A percentile compares a stretch with the other conserved stretches of the same genome.
Evolutionary conservation across 306 rosid genomes (phyloP).

Genomic region (Benincasa hispida): DNA sequence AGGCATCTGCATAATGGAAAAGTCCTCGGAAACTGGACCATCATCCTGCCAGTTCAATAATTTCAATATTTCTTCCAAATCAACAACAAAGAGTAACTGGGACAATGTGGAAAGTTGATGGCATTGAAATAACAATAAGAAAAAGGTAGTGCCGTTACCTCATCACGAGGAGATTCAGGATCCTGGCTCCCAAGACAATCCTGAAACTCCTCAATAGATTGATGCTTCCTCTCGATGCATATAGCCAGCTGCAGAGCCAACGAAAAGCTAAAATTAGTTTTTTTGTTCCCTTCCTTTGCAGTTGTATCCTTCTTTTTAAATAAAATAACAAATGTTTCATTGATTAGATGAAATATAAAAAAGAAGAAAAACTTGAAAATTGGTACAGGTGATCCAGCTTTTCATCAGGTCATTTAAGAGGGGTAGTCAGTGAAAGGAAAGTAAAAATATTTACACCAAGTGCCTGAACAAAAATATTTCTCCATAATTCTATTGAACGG

Average conservation of each 20-base stretch:
- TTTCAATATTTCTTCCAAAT: slow-evolving; percentile 14
- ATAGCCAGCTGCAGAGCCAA: slow-evolving; percentile 65
- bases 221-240: slow-evolving; percentile 70
- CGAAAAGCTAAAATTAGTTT: slow-evolving; percentile 6
- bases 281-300: not conserved
- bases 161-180: slow-evolving; percentile 35
- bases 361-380: not conserved
- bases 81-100: not conserved
- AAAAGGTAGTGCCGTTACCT: slow-evolving; percentile 31
- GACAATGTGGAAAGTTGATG: not conserved
- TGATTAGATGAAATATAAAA: not conserved
- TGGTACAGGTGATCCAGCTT: not conserved
- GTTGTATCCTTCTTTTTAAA: not conserved
- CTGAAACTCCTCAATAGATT: slow-evolving; percentile 64
- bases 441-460: not conserved
- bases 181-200: slow-evolving; percentile 81
- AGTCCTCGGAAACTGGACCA: slow-evolving; percentile 31
- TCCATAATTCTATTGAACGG: not conserved
- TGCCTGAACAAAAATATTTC: not conserved
- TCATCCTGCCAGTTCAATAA: slow-evolving; percentile 50
- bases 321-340: not conserved
- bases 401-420: not conserved
- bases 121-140: not conserved
- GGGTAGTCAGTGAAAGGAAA: not conserved
- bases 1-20: slow-evolving; percentile 29